Evolutionary conservation across 1,284 basidiomycete genomes (phyloP), one percentile per base, ranked within the genome.

Genomic region (Tylopilus orsonianus): DNA sequence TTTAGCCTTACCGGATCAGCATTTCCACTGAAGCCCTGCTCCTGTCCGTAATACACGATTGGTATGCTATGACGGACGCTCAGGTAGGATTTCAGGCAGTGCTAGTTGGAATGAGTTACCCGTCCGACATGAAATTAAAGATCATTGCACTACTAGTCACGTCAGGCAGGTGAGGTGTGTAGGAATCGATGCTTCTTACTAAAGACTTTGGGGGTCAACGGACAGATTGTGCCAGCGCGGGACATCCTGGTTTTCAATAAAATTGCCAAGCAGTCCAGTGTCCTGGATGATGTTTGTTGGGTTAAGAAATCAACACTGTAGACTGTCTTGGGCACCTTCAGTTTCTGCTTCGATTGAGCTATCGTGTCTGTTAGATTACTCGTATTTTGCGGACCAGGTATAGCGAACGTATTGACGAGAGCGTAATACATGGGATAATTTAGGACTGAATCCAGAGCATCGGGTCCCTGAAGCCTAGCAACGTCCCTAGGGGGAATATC

Each of bases 211-310:
- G 20, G 73, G 78, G 62, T 85, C 83, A n/a, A 79, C 75, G 5
- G 75, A 80, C 27, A 73, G 58, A 67, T 83, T 85, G 48, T 79
- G 74, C 81, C 86, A 91, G 40, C 90, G 78, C 3, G 88, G 81
- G 18, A 88, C 55, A 62, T 92, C 89, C 57, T 92, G 89, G 68
- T 92, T 92, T 68, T 92, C 90, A 27, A 93, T 68, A 69, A 93
- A 93, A 58, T 90, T 90, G 3, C 87, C 89, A 2, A 90, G 74
- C 10, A 80, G 52, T 12, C 72, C 70, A 1, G 72, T 67, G 52
- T 79, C 79, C 66, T 75, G 72, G 57, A 80, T 81, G 40, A 74
- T 67, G 19, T 63, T 54, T 56, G 79, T 78, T 2, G 75, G 74
- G 32, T 75, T 75, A 64, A 56, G 26, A 72, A n/a, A 32, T 23